Evolutionary conservation across 192 early-diverging fungal genomes (phyloP).

Genomic region (Umbelopsis ramanniana): DNA sequence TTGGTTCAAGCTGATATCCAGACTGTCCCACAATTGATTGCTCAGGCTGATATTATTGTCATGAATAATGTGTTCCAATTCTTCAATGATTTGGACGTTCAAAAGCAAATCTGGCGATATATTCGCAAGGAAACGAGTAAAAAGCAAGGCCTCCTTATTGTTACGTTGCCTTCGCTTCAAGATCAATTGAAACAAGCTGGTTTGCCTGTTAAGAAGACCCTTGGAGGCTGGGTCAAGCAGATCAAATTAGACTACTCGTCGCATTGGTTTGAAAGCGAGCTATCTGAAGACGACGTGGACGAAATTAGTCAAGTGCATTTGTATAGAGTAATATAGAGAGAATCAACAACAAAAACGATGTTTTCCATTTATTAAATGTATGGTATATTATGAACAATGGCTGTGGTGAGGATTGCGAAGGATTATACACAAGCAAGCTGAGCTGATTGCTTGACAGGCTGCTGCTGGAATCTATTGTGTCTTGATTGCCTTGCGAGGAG

Average conservation of each 20-base stretch:
- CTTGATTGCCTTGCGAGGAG: slow-evolving; percentile 17
- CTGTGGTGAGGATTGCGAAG: background rate
- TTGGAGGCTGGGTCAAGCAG: slow-evolving; percentile 54
- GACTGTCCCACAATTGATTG: slow-evolving; percentile 41
- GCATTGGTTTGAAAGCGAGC: slow-evolving; percentile 48
- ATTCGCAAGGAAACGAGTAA: slow-evolving; percentile 46
- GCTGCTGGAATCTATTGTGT: background rate
- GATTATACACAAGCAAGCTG: background rate
- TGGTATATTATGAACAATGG: slow-evolving; percentile 16
- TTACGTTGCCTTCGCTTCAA: slow-evolving; percentile 58
- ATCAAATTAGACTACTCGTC: slow-evolving; percentile 46
- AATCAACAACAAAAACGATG: background rate
- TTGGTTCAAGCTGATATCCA: slow-evolving; percentile 56
- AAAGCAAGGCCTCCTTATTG: slow-evolving; percentile 45
- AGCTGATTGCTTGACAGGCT: background rate
- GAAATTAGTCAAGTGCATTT: slow-evolving; percentile 57
- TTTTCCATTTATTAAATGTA: background rate
- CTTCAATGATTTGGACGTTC: slow-evolving; percentile 47
- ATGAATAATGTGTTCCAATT: slow-evolving; percentile 71
- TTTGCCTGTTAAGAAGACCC: slow-evolving; percentile 45
- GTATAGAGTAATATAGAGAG: slow-evolving; percentile 54
- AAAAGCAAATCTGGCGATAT: slow-evolving; percentile 58
- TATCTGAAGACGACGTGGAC: slow-evolving; percentile 57
- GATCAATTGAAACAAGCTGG: slow-evolving; percentile 63
- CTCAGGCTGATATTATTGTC: slow-evolving; percentile 55